Percentiles rank a stretch among this genome's conserved stretches.
Evolutionary conservation across 2,329 filamentous ascomycete species (phyloP).

Genomic region (Arthrobotrys iridis): DNA sequence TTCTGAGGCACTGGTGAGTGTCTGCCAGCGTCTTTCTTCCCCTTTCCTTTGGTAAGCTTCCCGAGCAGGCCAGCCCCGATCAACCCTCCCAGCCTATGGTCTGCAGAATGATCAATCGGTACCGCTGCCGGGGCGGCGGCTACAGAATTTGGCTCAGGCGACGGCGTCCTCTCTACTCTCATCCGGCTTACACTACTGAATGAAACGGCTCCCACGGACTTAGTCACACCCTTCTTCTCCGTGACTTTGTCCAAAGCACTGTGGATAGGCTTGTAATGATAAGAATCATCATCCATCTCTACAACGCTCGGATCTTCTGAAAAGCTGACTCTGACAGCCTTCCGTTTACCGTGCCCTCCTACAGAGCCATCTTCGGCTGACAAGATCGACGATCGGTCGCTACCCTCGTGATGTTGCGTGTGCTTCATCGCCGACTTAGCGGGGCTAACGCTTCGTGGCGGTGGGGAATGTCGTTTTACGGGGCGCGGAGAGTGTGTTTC

Average conservation of each 20-base stretch:
- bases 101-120: constrained; percentile 30
- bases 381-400: constrained; percentile 45
- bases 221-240: constrained; percentile 28
- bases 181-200: constrained; percentile 48
- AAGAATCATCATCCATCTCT: constrained; percentile 54
- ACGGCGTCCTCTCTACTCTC: constrained; percentile 42
- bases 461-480: constrained; percentile 54
- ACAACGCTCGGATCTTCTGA: constrained; percentile 57
- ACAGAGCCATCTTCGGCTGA: constrained; percentile 38
- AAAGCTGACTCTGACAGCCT: constrained; percentile 55
- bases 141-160: constrained; percentile 15
- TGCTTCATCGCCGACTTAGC: constrained; percentile 57
- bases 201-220: constrained; percentile 33
- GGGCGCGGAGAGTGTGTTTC: constrained; percentile 24
- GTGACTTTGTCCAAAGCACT: constrained; percentile 38
- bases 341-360: constrained; percentile 18
- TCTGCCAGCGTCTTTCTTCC: constrained; percentile 2
- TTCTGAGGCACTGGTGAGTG: not conserved
- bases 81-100: constrained; percentile 36
- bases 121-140: not conserved
- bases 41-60: constrained; percentile 24
- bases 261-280: constrained; percentile 52
- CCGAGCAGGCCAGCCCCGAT: constrained; percentile 29
- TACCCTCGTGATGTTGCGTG: constrained; percentile 37
- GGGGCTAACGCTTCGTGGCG: constrained; percentile 56